Base-by-base conservation (phyloP, 1,284 basidiomycete genomes). In the Gastroboletus turbinatus region DNA sequence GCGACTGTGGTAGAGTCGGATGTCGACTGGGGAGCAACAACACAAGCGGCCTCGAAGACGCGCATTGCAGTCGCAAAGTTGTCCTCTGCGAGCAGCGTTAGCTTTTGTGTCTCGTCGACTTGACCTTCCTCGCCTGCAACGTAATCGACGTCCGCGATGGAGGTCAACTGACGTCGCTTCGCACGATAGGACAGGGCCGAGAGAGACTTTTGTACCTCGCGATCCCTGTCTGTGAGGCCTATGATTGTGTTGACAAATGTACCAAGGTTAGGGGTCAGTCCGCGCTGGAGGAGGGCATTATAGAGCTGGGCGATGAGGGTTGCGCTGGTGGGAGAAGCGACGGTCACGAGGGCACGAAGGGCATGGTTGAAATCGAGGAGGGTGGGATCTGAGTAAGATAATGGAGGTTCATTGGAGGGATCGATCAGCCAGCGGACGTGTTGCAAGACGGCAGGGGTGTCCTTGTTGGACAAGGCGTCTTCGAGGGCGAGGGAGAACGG, bases 211-310 rank as follows among this genome's bases (percentile, higher is more conserved):
- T 79, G 73, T 4, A 92, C 79, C 64, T 96, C 92, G 10, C 74
- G 68, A 63, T 96, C 93, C 38, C 94, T 86, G 29, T 80, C 75
- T 23, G 85, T 84, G 55, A 97, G 81, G 0, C 85, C 86, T 2
- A 73, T 68, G 59, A 97, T 85, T 50, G 96, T 78, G 35, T 75
- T 73, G n/a, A 78, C 69, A 67, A 93, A 95, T 0, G 93, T 95
- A 38, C 72, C 67, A 13, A 76, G 64, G 61, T 88, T 87, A 17
- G 94, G 93, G 0, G 82, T 67, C 14, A 94, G 67, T 23, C 84
- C 83, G 43, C 76, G 76, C n/a, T 79, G 74, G 46, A 94, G 74
- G 80, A 96, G 85, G 53, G 85, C 79, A 64, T 90, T 84, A 77
- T 96, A 96, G 5, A 85, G 79, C 55, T 87, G 82, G 58, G 91